Conservation (phyloP, 108 stramenopile genomes). For the Epithemia pelagica region DNA sequence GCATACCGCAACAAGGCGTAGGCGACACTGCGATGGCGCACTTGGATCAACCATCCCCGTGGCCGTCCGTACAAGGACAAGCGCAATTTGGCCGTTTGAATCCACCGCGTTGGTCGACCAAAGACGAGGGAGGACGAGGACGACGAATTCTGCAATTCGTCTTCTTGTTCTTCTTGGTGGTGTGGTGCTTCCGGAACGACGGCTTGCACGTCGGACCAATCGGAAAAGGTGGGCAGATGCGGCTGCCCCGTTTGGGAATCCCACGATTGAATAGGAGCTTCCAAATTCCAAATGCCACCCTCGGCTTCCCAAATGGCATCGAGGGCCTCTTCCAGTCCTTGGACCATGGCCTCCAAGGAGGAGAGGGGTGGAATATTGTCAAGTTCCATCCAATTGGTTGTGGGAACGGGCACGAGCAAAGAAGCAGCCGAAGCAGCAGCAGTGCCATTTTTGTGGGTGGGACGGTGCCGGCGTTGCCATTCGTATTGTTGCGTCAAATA, state of each 20-base stretch:
- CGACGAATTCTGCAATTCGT: background rate
- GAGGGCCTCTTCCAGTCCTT: conserved; percentile 17
- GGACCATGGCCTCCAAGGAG: conserved; percentile 30
- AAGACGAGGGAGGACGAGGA: background rate
- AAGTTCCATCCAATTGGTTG: conserved; percentile 34
- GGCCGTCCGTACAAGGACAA: conserved; percentile 42
- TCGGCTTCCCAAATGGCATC: conserved; percentile 8
- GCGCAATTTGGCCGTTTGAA: conserved; percentile 31
- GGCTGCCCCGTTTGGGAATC: no score
- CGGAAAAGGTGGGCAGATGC: conserved; percentile 6
- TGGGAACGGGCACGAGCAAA: conserved; percentile 9
- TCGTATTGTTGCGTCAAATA: background rate
- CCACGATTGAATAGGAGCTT: conserved; percentile 21
- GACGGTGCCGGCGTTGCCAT: no score
- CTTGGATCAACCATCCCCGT: conserved; percentile 38
- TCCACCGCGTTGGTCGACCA: background rate
- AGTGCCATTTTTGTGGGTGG: no score
- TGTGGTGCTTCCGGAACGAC: background rate
- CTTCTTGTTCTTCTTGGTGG: background rate
- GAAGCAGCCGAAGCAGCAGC: no score
- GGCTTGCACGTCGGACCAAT: background rate
- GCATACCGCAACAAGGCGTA: conserved; percentile 24
- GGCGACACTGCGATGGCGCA: conserved; percentile 34
- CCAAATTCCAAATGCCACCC: conserved; percentile 34
- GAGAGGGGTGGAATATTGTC: conserved; percentile 30